Evolutionary conservation across 2,329 filamentous ascomycete genomes (phyloP).

Genomic region (Clarireedia hainanense): DNA sequence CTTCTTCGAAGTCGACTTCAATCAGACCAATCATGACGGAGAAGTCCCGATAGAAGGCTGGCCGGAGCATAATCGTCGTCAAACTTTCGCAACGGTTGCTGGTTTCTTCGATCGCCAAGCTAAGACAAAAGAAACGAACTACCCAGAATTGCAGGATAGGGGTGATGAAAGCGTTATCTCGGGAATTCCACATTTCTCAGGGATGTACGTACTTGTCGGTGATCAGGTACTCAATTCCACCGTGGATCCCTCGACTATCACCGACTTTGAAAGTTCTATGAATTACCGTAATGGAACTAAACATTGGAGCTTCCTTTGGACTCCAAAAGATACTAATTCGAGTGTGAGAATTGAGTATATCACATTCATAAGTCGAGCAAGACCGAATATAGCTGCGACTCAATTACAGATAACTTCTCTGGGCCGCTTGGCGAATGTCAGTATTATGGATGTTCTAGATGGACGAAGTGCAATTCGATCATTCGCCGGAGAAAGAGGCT

Average conservation of each 20-base stretch:
- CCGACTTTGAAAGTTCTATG: conserved; percentile 53
- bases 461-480: conserved; percentile 56
- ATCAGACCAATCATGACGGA: conserved; percentile 13
- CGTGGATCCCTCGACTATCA: conserved; percentile 47
- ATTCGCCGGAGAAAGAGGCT: conserved; percentile 43
- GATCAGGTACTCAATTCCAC: conserved; percentile 50
- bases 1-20: conserved; percentile 16
- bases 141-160: conserved; percentile 53
- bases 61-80: conserved; percentile 56
- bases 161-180: conserved; percentile 58
- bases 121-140: conserved; percentile 49
- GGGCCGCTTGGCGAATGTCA: conserved; percentile 31
- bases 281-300: conserved; percentile 6
- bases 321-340: conserved; percentile 38
- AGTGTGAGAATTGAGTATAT: conserved; percentile 52
- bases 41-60: conserved; percentile 42
- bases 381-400: conserved; percentile 12
- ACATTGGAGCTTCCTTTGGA: conserved; percentile 11
- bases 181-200: conserved; percentile 58
- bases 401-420: conserved; percentile 10
- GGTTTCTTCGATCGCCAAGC: conserved; percentile 59
- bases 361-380: conserved; percentile 14
- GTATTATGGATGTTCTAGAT: conserved; percentile 53
- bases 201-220: conserved; percentile 45
- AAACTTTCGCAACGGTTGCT: conserved; percentile 59